These are phyloP conservation scores for Homolaphlyctis polyrhiza DNA, from an alignment of 371 early-diverging fungal species.

Conservation along the genomic window DNA sequence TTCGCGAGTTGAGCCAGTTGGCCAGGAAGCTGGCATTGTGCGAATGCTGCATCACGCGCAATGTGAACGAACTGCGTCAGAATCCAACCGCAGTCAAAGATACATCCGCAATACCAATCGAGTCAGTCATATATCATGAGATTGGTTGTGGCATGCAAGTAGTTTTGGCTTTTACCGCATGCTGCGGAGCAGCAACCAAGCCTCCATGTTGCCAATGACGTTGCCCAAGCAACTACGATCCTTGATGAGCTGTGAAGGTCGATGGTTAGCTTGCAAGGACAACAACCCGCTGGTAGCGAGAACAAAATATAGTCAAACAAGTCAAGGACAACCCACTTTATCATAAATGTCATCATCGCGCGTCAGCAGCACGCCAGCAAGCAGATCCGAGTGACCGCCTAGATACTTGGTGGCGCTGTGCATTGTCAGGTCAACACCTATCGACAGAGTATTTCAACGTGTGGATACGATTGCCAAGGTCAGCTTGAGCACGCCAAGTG, in stretches of 20 bases:
- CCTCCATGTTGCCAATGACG: slow-evolving; percentile 47
- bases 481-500: too few relatives aligned
- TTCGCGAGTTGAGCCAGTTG: slow-evolving; percentile 27
- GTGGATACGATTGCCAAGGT: too few relatives aligned
- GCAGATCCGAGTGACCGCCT: slow-evolving; percentile 47
- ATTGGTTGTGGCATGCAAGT: not conserved
- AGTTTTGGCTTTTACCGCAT: slow-evolving; percentile 21
- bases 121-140: not conserved
- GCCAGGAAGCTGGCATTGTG: slow-evolving; percentile 28
- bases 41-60: slow-evolving; percentile 41
- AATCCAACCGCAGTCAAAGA: not conserved
- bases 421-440: slow-evolving; percentile 46
- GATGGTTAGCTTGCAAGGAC: too few relatives aligned
- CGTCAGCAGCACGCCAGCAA: slow-evolving; percentile 42
- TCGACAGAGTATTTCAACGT: not conserved
- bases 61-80: slow-evolving; percentile 6
- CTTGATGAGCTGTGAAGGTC: slow-evolving; percentile 14
- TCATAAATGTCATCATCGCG: slow-evolving; percentile 15
- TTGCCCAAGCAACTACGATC: slow-evolving; percentile 36
- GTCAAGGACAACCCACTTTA: too few relatives aligned
- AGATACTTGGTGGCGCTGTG: slow-evolving; percentile 44
- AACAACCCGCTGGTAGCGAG: too few relatives aligned
- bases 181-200: slow-evolving; percentile 43
- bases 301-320: too few relatives aligned
- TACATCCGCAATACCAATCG: not conserved